Evolutionary conservation across 1,284 basidiomycete species (phyloP), one percentile per base, ranked within the genome.

Genomic region (Ceratorhiza oryzae-sativae): DNA sequence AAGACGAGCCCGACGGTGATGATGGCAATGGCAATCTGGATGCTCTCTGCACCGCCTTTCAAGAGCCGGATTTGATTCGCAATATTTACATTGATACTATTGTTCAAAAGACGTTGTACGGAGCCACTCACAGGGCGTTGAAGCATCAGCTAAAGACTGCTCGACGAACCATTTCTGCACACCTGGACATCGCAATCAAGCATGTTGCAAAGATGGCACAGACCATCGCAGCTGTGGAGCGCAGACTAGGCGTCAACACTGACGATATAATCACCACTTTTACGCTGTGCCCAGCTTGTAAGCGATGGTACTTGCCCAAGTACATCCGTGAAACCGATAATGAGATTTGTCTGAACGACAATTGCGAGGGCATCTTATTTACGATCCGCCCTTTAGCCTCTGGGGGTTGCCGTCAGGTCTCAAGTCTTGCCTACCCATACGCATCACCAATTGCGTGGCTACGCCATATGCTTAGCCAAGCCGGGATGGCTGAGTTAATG

Each of bases 231-330:
- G 56, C 63, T 27, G 63, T 42, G 12, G 51, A 55, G 27, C 5
- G 12, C 3, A 49, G 39, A 30, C 36, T 68, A 0, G 51, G 34
- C 0, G 34, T 56, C 10, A 30, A 68, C n/a, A 42, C 51, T 18
- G 36, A 45, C n/a, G 39, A 32, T 6, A 27, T 68, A 3, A 56
- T 68, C 10, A 55, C 51, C 2, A 56, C 63, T 1, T 68, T 42
- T 36, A 68, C 63, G 25, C 39, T 68, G 8, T 68, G 63, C 41
- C 63, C 63, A 3, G n/a, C 30, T 1, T 68, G 63, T n/a, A 2
- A 18, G 25, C 51, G 63, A 25, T 36, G n/a, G 1, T 55, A 68
- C 27, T 42, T 20, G 18, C 51, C 51, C n/a, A 51, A 56, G 15
- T 8, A 65, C 20, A 65, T 53, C n/a, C 10, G 27, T 25, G 27